Conservation (phyloP, 768 basidiomycete species). For the Termitomyces sp. region DNA sequence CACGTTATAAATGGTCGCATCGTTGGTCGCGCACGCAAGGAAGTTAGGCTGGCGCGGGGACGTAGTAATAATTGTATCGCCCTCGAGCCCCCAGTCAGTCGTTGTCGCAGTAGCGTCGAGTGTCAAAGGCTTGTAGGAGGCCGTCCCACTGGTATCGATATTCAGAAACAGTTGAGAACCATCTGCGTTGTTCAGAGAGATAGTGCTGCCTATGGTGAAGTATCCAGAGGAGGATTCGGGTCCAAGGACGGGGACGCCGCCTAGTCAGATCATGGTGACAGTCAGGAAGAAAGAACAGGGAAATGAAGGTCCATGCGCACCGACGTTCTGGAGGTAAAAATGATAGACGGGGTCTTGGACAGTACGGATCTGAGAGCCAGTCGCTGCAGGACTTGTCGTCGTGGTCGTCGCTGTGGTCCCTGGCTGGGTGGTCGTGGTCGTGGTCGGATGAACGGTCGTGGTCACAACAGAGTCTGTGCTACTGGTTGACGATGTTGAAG, state of each 20-base stretch:
- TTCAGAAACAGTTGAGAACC: slow-evolving; percentile 46
- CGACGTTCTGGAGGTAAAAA: slow-evolving; percentile 48
- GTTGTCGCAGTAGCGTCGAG: slow-evolving; percentile 42
- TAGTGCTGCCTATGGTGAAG: slow-evolving; percentile 45
- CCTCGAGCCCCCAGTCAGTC: slow-evolving; percentile 52
- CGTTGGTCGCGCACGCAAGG: slow-evolving; percentile 42
- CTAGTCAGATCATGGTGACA: slow-evolving; percentile 19
- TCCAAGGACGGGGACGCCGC: slow-evolving; percentile 44
- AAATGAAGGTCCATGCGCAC: slow-evolving; percentile 21
- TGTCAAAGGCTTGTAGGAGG: slow-evolving; percentile 45
- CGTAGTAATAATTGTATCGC: slow-evolving; percentile 55
- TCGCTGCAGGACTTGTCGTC: slow-evolving; percentile 29
- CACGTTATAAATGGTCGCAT: slow-evolving; percentile 36
- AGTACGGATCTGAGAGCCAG: slow-evolving; percentile 46
- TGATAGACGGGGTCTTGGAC: slow-evolving; percentile 51
- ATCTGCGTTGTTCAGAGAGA: slow-evolving; percentile 36
- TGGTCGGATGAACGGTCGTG: slow-evolving; percentile 17
- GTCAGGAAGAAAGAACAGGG: background rate
- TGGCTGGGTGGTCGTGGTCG: slow-evolving; percentile 24
- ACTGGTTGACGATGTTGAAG: slow-evolving; percentile 19
- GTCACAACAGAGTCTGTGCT: slow-evolving; percentile 25
- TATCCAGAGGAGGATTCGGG: slow-evolving; percentile 45
- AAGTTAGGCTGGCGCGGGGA: slow-evolving; percentile 49
- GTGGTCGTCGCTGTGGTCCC: slow-evolving; percentile 25
- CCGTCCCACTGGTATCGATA: slow-evolving; percentile 33